Base-by-base conservation (phyloP, 179 eudicot genomes). In the Pouteria campechiana region DNA sequence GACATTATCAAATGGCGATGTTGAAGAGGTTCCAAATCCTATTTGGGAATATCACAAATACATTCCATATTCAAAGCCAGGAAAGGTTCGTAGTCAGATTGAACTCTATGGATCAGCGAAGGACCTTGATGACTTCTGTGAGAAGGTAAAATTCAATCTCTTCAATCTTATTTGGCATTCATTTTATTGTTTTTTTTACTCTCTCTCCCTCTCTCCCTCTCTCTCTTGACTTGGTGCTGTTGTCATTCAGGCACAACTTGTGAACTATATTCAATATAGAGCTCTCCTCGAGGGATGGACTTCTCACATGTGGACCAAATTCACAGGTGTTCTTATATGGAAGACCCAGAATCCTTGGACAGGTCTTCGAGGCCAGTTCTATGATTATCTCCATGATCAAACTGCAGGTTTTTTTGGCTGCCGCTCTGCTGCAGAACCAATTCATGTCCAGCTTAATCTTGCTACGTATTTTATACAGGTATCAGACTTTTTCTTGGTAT, bases 341-440 rank as follows among this genome's bases (percentile, higher is more conserved):
- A 90, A 90, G 63, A 86, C 72, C 22, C 96, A 86, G 65, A 90
- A 90, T 51, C 98, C 98, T 22, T 90, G 98, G 98, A 75, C 98
- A 2, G 96, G 98, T 57, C 69, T 90, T 12, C 68, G 98, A 66
- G 98, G 98, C 61, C 98, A 90, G 61, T 90, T 90, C 52, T 90
- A 90, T 45, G 98, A 90, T 67, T 96, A 90, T 68, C 84, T 90
- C 65, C 96, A 57, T 37, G 90, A 87, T 68, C 96, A 90, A 65
- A 90, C 98, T 6, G 94, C 83, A 20, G 96, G 98, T 21, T 90
- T 90, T 48, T 90, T 82, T 61, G 98, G 98, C 25, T 90, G 98
- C 51, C 96, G 96, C 42, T 58, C 61, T 53, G 98, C 98, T 53
- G 92, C 96, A 41, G 98, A 90, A 61, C 94, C 98, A 32, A 70